Base-by-base conservation (phyloP, 2,329 filamentous ascomycete genomes). In the Curvularia eragrostidis region DNA sequence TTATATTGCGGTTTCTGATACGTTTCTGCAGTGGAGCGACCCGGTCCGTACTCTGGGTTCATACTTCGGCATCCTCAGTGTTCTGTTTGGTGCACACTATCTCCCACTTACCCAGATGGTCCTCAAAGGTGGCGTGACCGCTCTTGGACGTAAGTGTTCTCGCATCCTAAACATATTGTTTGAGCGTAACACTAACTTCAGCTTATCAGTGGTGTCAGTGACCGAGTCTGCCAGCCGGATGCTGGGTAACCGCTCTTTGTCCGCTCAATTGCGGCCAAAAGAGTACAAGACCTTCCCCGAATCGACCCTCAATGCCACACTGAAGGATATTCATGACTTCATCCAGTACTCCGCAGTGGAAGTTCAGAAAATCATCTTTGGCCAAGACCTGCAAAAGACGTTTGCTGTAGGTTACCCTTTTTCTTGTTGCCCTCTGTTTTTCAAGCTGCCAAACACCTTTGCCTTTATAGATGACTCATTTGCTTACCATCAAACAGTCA, bases 61-160 rank as follows among this genome's bases (percentile, higher is more conserved):
- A 13, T 46, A 46, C 7, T 13, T 51, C n/a, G 48, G 48, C n/a
- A 23, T 21, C 10, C 34, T 28, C 18, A 51, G 48, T 8, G 4
- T 51, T 2, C 18, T 51, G 26, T 51, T 51, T 32, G 48, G 48
- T 3, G 48, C 38, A 32, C 48, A 51, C 26, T 51, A 51, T n/a
- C 34, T 51, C 12, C 48, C 48, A 1, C 48, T 51, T 23, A 51
- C 48, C 15, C 48, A 51, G n/a, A 51, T 51, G 19, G 48, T 36
- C n/a, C 36, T 42, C 12, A 51, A 51, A 36, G 48, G n/a, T 3
- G 48, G 48, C 30, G 48, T 51, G 23, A 51, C 48, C 5, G 34
- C 48, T 19, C 23, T 51, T 30, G 38, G 48, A 42, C 42, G 48
- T 51, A 42, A 32, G 30, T 23, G 10, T 3, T 26, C 32, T 41